Evolutionary conservation across 768 basidiomycete genomes (phyloP).

Genomic region (Tylopilus plumbeoviolaceoides): DNA sequence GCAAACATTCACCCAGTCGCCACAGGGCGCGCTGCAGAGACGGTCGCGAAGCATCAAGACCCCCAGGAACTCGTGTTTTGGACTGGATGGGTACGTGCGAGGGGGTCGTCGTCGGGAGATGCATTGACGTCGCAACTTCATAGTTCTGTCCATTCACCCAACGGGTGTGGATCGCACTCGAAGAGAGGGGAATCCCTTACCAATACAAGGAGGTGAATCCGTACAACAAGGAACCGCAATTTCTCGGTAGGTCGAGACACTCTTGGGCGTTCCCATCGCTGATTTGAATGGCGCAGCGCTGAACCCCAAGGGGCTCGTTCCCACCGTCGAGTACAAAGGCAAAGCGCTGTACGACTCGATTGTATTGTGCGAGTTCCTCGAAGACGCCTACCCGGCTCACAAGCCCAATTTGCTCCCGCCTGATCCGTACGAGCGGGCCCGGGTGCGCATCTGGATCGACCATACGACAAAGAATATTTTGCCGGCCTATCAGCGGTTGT

Average conservation of each 20-base stretch:
- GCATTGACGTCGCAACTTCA: not conserved
- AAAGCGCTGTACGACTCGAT: conserved; percentile 62
- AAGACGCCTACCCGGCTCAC: conserved; percentile 47
- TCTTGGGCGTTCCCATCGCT: not conserved
- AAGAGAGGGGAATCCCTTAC: conserved; percentile 64
- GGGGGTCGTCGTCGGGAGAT: conserved; percentile 5
- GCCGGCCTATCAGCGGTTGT: conserved; percentile 48
- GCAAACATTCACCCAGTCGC: conserved; percentile 54
- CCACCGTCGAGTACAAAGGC: conserved; percentile 48
- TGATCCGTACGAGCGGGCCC: conserved; percentile 48
- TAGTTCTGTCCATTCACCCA: conserved; percentile 58
- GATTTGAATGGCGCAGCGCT: conserved; percentile 29
- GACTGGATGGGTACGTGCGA: conserved; percentile 54
- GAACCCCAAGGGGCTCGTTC: conserved; percentile 70
- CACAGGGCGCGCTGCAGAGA: conserved; percentile 50
- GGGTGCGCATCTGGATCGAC: not conserved
- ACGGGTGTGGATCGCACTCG: conserved; percentile 61
- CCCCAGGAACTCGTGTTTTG: conserved; percentile 57
- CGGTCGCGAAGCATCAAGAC: conserved; percentile 48
- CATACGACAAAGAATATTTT: conserved; percentile 48
- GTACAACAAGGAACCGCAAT: conserved; percentile 62
- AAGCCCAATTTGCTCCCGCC: conserved; percentile 47
- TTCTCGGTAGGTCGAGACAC: conserved; percentile 38
- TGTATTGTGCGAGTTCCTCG: conserved; percentile 62
- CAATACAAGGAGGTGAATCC: conserved; percentile 67